These are phyloP conservation scores for Penicillium brasilianum DNA, from an alignment of 2,329 filamentous ascomycete species.

Conservation along the genomic window DNA sequence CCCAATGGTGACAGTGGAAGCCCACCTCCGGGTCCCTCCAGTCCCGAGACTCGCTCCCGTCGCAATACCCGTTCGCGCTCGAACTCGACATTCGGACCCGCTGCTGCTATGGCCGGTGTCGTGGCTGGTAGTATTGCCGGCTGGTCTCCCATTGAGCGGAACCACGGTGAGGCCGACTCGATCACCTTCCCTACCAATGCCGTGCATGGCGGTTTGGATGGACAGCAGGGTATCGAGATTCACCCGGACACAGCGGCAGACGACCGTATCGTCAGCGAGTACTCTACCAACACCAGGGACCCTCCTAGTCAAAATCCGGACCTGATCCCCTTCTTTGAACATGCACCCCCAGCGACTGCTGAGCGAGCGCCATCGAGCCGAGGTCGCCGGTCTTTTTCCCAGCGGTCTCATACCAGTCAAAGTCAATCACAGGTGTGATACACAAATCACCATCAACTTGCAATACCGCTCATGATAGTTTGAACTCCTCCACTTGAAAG, in stretches of 20 bases:
- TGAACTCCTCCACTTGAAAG: neutral
- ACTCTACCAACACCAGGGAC: constrained; percentile 39
- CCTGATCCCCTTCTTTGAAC: constrained; percentile 50
- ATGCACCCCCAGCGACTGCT: constrained; percentile 39
- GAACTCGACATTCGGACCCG: constrained; percentile 63
- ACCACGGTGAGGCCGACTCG: constrained; percentile 42
- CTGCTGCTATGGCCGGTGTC: constrained; percentile 68
- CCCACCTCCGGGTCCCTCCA: constrained; percentile 52
- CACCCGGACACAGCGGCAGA: constrained; percentile 53
- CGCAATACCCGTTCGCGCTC: constrained; percentile 61
- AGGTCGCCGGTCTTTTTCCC: constrained; percentile 43
- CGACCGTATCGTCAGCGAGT: constrained; percentile 51
- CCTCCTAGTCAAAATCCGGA: constrained; percentile 56
- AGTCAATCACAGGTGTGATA: constrained; percentile 35
- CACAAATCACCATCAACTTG: neutral
- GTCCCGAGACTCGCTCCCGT: constrained; percentile 59
- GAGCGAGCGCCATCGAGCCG: constrained; percentile 41
- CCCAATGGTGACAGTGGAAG: constrained; percentile 56
- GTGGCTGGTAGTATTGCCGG: constrained; percentile 69
- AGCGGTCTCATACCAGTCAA: constrained; percentile 43
- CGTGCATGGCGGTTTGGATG: constrained; percentile 46
- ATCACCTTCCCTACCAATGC: constrained; percentile 45
- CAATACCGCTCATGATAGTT: neutral
- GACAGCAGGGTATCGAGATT: constrained; percentile 52
- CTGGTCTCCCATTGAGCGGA: constrained; percentile 65